Evolutionary conservation across 495 filamentous ascomycete species (phyloP).

Genomic region (Penicillium paxilli): DNA sequence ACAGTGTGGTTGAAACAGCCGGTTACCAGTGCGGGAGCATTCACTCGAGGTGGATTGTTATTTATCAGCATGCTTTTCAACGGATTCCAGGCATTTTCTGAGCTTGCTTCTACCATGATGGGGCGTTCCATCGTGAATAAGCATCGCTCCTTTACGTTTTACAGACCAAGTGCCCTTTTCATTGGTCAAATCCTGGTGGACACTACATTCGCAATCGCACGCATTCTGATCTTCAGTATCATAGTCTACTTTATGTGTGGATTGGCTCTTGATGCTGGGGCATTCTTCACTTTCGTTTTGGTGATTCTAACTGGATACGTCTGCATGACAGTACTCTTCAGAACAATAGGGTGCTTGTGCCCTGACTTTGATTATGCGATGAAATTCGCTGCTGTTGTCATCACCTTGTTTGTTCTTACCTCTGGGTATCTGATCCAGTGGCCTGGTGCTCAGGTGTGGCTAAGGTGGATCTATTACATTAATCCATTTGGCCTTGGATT

Average conservation of each 20-base stretch:
- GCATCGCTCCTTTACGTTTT: conserved; percentile 76
- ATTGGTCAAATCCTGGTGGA: conserved; percentile 81
- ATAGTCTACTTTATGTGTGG: conserved; percentile 83
- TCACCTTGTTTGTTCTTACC: conserved; percentile 77
- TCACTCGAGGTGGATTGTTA: conserved; percentile 73
- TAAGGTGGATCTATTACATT: conserved; percentile 80
- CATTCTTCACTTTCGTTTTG: conserved; percentile 79
- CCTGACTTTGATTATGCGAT: conserved; percentile 86
- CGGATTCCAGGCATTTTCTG: conserved; percentile 75
- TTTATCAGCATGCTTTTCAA: conserved; percentile 79
- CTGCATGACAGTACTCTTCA: conserved; percentile 78
- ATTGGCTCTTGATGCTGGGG: conserved; percentile 63
- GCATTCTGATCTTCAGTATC: conserved; percentile 69
- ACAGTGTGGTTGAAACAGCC: conserved; percentile 74
- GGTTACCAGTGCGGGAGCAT: conserved; percentile 66
- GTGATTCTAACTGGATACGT: conserved; percentile 70
- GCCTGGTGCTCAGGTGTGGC: conserved; percentile 66
- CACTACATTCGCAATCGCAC: conserved; percentile 63
- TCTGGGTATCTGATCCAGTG: conserved; percentile 81
- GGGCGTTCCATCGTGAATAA: conserved; percentile 76
- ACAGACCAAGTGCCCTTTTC: conserved; percentile 76
- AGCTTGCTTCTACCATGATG: conserved; percentile 69
- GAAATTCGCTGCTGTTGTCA: conserved; percentile 73
- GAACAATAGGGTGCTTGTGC: conserved; percentile 74
- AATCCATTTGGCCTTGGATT: conserved; percentile 77